Evolutionary conservation across 768 basidiomycete genomes (phyloP).

Genomic region (Hericium coralloides): DNA sequence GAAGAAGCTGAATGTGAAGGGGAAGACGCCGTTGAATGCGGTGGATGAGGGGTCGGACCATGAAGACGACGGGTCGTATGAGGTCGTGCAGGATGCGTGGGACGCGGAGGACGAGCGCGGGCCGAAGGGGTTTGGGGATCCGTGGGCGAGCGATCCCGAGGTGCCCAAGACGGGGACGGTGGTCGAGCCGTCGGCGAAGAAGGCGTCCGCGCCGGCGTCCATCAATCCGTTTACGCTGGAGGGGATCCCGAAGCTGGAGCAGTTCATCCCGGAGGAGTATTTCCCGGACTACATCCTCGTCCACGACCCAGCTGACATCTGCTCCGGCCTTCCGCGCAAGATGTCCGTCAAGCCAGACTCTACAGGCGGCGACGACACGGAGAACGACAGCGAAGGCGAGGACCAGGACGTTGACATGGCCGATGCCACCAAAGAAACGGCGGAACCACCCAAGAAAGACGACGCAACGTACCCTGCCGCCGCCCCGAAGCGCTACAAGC

Average conservation of each 20-base stretch:
- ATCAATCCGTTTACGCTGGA: constrained; percentile 1
- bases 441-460: neutral
- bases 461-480: neutral
- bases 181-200: no score
- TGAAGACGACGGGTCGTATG: neutral
- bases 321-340: neutral
- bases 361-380: no score
- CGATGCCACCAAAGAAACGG: no score
- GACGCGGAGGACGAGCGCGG: neutral
- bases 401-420: no score
- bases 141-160: no score
- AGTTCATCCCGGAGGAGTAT: constrained; percentile 17
- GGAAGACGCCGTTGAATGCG: constrained; percentile 1
- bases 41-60: constrained; percentile 14
- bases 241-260: constrained; percentile 20
- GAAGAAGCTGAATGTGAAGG: neutral
- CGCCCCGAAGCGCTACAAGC: neutral
- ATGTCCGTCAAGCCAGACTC: no score
- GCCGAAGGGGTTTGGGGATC: neutral
- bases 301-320: constrained; percentile 11
- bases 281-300: constrained; percentile 21
- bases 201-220: neutral
- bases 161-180: no score
- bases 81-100: neutral
- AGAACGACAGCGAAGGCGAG: no score